phyloP scores from a whole-genome alignment of 2,329 filamentous ascomycete genomes.

The Aspergillus costaricaensis region DNA sequence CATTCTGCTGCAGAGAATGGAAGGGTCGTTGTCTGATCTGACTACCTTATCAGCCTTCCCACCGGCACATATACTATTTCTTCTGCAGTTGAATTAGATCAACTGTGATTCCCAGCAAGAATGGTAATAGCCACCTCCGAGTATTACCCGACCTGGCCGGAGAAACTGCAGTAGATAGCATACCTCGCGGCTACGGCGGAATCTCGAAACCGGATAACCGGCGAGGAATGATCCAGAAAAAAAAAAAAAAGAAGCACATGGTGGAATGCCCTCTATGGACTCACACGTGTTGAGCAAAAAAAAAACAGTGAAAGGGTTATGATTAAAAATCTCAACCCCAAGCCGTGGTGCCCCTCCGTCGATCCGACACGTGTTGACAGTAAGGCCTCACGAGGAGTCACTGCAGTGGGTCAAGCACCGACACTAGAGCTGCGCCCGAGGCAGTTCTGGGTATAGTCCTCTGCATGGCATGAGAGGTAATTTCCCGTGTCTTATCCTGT shows the following conservation, averaged over 20 bases:
- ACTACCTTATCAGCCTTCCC: neutral
- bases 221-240: no score
- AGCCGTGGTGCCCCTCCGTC: neutral
- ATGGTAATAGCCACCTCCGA: no score
- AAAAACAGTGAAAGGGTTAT: neutral
- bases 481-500: neutral
- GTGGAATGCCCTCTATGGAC: neutral
- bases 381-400: neutral
- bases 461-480: neutral
- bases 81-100: no score
- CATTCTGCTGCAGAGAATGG: neutral
- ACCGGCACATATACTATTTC: no score
- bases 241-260: no score
- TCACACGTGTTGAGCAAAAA: neutral
- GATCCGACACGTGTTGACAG: neutral
- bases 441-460: neutral
- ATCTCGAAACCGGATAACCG: no score
- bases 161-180: no score
- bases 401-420: neutral
- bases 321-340: no score
- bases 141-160: no score
- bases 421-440: neutral
- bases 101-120: rapidly evolving
- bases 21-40: neutral
- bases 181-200: no score